These are phyloP conservation scores for Oenanthe sinensis DNA, from an alignment of 129 eudicot species.

Conservation along the genomic window DNA sequence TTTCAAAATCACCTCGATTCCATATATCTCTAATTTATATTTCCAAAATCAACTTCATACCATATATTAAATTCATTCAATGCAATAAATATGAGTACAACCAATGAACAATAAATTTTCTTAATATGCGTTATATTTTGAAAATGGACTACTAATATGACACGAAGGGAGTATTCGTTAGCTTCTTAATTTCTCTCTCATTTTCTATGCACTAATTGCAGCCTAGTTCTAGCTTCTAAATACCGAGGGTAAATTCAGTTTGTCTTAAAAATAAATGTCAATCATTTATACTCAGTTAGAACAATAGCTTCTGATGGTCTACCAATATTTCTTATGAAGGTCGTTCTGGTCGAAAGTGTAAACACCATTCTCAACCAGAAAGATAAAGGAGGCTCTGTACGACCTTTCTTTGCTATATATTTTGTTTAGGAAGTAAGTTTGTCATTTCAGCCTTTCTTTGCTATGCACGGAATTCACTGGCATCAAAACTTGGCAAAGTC, in stretches of 20 bases:
- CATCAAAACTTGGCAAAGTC: conserved; percentile 4
- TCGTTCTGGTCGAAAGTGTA: conserved; percentile 68
- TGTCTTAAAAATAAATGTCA: not conserved
- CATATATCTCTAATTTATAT: too few relatives aligned
- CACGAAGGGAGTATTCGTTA: too few relatives aligned
- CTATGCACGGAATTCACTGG: not conserved
- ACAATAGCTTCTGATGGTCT: not conserved
- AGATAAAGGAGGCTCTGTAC: conserved; percentile 41
- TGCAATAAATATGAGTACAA: too few relatives aligned
- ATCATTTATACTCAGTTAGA: not conserved
- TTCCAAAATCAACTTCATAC: too few relatives aligned
- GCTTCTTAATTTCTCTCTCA: not conserved
- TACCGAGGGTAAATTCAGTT: not conserved
- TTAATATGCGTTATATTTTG: too few relatives aligned
- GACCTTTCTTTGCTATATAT: too few relatives aligned
- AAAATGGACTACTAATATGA: too few relatives aligned
- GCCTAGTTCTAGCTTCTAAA: not conserved
- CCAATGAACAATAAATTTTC: too few relatives aligned
- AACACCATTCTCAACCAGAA: conserved; percentile 67
- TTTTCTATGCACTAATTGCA: not conserved
- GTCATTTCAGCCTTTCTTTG: not conserved
- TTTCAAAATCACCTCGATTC: too few relatives aligned
- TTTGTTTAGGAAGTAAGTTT: not conserved
- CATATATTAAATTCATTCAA: too few relatives aligned
- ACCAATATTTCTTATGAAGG: conserved; percentile 28